Conservation (phyloP, 805 yeast species). For the Clavispora carvajalis region DNA sequence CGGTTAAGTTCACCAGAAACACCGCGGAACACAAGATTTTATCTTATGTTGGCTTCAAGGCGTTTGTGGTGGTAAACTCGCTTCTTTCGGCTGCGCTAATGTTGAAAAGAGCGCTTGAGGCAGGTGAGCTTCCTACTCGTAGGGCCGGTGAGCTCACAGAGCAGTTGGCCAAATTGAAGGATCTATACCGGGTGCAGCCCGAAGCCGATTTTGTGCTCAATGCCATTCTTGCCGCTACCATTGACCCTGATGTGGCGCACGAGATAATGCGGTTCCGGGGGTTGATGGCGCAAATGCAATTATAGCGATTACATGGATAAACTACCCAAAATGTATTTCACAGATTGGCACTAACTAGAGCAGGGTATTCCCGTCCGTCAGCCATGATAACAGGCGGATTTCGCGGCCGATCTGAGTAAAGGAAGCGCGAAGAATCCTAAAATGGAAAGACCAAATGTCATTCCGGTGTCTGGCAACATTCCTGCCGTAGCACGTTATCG, state of each 20-base stretch:
- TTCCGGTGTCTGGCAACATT: not conserved
- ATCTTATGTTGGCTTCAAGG: constrained; percentile 28
- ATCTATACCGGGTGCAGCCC: constrained; percentile 26
- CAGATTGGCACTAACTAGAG: no score
- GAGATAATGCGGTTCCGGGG: constrained; percentile 34
- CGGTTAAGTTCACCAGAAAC: constrained; percentile 27
- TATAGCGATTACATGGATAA: not conserved
- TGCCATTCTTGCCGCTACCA: constrained; percentile 28
- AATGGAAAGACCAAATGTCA: not conserved
- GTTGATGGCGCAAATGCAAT: constrained; percentile 12
- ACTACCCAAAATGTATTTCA: no score
- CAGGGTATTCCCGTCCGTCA: no score
- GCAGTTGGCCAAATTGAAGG: constrained; percentile 10
- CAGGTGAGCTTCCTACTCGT: constrained; percentile 6
- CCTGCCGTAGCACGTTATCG: not conserved
- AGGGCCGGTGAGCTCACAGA: constrained; percentile 4
- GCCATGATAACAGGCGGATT: not conserved
- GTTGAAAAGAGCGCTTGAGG: constrained; percentile 13
- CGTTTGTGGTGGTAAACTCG: constrained; percentile 34
- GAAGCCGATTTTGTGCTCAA: constrained; percentile 33
- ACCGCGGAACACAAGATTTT: constrained; percentile 31
- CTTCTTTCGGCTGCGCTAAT: constrained; percentile 25
- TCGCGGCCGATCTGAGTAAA: not conserved
- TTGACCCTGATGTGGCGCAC: constrained; percentile 31
- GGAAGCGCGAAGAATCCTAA: not conserved